Evolutionary conservation across 2,329 filamentous ascomycete species (phyloP).

Genomic region (Apiospora saccharicola): DNA sequence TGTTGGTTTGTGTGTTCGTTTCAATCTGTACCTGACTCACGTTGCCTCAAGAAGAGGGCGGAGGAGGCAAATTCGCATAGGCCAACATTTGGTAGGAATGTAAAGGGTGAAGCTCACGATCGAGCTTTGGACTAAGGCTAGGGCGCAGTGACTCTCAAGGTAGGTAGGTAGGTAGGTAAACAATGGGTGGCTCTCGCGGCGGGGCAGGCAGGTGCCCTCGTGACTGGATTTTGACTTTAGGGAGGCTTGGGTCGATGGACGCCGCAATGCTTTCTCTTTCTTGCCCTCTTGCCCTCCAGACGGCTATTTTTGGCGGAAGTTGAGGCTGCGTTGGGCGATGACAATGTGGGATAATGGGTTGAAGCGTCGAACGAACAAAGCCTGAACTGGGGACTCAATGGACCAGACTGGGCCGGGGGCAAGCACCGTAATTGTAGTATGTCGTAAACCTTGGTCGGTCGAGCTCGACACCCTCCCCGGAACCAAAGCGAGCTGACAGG

Average conservation of each 20-base stretch:
- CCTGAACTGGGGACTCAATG: slow-evolving; percentile 6
- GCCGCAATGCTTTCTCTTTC: background rate
- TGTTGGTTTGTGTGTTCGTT: slow-evolving; percentile 27
- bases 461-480: slow-evolving; percentile 17
- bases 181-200: slow-evolving; percentile 21
- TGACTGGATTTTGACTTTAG: slow-evolving; percentile 23
- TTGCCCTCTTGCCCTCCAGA: background rate
- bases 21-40: slow-evolving; percentile 42
- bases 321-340: slow-evolving; percentile 11
- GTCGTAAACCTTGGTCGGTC: slow-evolving; percentile 5
- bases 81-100: slow-evolving; percentile 44
- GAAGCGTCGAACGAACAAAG: slow-evolving; percentile 16
- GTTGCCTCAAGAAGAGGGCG: slow-evolving; percentile 52
- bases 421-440: background rate
- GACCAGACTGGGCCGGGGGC: slow-evolving; percentile 2
- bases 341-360: background rate
- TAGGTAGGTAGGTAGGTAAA: slow-evolving; percentile 1
- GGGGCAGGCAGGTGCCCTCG: slow-evolving; percentile 19
- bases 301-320: background rate
- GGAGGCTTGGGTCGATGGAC: slow-evolving; percentile 9
- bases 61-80: slow-evolving; percentile 48
- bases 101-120: slow-evolving; percentile 23
- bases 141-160: slow-evolving; percentile 5
- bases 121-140: slow-evolving; percentile 20
- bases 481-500: slow-evolving; percentile 17